Base-by-base conservation (phyloP, 2,329 filamentous ascomycete genomes). In the Sarocladium kiliense region DNA sequence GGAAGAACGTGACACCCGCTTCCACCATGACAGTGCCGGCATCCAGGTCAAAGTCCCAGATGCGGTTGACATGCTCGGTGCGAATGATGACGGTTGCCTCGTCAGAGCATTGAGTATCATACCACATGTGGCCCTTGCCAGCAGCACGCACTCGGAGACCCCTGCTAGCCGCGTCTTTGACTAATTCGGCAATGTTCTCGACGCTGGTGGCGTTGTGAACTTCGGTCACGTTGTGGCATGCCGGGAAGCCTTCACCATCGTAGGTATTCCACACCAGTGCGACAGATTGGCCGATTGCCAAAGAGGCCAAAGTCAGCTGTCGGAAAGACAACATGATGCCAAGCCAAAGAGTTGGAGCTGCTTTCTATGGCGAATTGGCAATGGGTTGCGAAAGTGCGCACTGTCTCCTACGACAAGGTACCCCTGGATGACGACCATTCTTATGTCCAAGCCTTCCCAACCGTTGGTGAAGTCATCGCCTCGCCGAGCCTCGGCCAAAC, bases 31-130 rank as follows among this genome's bases (percentile, higher is more conserved):
- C 77, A 5, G 72, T 70, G 18, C 77, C 75, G 1, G 66, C 67
- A 6, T 68, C 63, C 16, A 79, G 69, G 16, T 68, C 65, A 45
- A 79, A 69, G 57, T 77, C 72, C 37, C 64, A 72, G 60, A 80
- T 79, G 21, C 57, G 57, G 58, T 74, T 75, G 55, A 77, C 69
- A 47, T 67, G 60, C 58, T 76, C 75, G 19, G 74, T 76, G 59
- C 73, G 74, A 39, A 79, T 66, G 61, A 80, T 75, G 60, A 78
- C 65, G 2, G 77, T 80, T 44, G 65, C 61, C 56, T 76, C 68
- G 62, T 79, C 76, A 42, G 73, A 73, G 65, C 77, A 80, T 70
- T 78, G 77, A 30, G 77, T 79, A 60, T 80, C 75, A 61, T 79
- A 79, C 76, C 77, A 77, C 70, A 77, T 77, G 61, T 79, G 77